phyloP scores from a whole-genome alignment of 148 eudicot genomes.

The Camellia japonica region DNA sequence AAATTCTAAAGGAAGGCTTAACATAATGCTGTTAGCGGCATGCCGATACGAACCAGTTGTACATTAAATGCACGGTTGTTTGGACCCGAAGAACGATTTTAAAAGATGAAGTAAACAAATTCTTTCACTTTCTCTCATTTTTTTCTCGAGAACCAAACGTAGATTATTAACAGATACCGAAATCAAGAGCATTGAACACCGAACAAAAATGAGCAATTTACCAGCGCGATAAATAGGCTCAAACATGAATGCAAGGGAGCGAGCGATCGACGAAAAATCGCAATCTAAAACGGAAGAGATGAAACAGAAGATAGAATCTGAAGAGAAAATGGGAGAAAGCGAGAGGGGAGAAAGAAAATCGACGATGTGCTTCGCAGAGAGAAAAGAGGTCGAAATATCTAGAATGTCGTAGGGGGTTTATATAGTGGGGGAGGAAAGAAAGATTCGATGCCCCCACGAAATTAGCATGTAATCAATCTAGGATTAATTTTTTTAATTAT shows the following conservation, averaged over 20 bases:
- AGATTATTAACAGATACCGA: background rate
- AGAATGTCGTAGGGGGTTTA: background rate
- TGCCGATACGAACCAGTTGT: background rate
- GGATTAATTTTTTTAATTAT: background rate
- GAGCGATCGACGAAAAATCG: background rate
- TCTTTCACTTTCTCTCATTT: background rate
- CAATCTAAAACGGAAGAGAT: background rate
- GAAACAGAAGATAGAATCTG: background rate
- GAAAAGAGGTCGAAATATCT: background rate
- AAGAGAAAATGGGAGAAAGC: background rate
- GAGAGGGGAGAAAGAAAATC: background rate
- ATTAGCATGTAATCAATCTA: slow-evolving; percentile 1
- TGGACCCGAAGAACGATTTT: background rate
- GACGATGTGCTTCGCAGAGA: background rate
- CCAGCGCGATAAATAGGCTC: background rate
- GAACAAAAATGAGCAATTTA: background rate
- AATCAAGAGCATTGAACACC: background rate
- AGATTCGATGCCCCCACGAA: background rate
- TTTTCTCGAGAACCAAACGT: slow-evolving; percentile 7
- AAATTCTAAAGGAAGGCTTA: background rate
- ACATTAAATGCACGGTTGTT: background rate
- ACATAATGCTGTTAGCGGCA: background rate
- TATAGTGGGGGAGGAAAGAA: background rate
- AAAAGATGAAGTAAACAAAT: background rate
- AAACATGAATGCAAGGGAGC: background rate